These are phyloP conservation scores for Starmera pachycereana DNA, from an alignment of 805 yeast species.

Conservation along the genomic window DNA sequence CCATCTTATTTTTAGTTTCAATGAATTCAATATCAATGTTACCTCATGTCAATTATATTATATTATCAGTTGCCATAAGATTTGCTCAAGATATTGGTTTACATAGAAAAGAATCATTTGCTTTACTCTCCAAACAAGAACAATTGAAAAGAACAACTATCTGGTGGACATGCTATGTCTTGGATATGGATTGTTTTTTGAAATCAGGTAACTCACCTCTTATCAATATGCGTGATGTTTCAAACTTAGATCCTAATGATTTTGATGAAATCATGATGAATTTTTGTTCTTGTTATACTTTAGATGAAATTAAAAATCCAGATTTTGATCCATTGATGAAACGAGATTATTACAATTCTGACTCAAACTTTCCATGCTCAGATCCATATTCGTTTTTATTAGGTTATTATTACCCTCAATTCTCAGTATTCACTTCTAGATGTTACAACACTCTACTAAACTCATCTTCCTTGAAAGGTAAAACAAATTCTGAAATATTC, in stretches of 20 bases:
- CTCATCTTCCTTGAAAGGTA: constrained; percentile 11
- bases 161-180: constrained; percentile 40
- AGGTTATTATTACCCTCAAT: constrained; percentile 3
- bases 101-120: constrained; percentile 36
- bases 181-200: constrained; percentile 35
- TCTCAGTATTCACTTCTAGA: constrained; percentile 7
- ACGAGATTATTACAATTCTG: not conserved
- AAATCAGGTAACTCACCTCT: constrained; percentile 41
- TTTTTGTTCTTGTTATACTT: not conserved
- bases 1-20: constrained; percentile 34
- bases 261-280: constrained; percentile 1
- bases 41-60: constrained; percentile 30
- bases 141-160: constrained; percentile 26
- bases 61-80: constrained; percentile 37
- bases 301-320: not conserved
- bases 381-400: not conserved
- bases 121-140: constrained; percentile 27
- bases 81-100: constrained; percentile 50
- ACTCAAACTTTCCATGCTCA: not conserved
- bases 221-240: constrained; percentile 29
- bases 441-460: constrained; percentile 11
- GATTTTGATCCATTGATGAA: not conserved
- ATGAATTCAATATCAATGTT: constrained; percentile 26
- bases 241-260: constrained; percentile 12
- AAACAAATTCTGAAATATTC: constrained; percentile 9